These are phyloP conservation scores for Erigeron philadelphicus DNA, from an alignment of 140 eudicot genomes.

Conservation along the genomic window DNA sequence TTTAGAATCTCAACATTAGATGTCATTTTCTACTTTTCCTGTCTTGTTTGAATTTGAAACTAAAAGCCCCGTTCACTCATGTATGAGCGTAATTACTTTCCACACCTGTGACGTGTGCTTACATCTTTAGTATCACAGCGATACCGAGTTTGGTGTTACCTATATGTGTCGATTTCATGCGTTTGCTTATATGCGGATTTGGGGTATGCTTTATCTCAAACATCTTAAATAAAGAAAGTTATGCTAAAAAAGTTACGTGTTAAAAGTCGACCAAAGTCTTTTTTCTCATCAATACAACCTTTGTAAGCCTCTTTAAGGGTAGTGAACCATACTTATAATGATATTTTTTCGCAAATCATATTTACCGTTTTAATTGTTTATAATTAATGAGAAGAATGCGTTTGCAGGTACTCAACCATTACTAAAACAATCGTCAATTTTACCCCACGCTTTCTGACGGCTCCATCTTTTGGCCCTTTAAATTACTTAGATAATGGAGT, in stretches of 20 bases:
- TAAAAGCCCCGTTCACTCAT: neutral
- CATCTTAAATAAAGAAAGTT: neutral
- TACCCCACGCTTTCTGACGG: neutral
- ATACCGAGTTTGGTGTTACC: neutral
- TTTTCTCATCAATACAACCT: too few species aligned
- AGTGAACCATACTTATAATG: too few species aligned
- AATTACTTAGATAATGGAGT: neutral
- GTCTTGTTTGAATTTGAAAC: neutral
- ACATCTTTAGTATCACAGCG: neutral
- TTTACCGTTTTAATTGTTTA: too few species aligned
- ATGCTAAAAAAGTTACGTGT: neutral
- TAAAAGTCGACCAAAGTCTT: neutral
- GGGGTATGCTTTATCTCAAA: neutral
- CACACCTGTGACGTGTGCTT: neutral
- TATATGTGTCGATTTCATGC: neutral
- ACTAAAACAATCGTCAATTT: neutral
- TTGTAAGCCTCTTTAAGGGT: too few species aligned
- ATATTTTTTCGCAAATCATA: too few species aligned
- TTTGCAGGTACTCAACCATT: neutral
- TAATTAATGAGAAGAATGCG: too few species aligned
- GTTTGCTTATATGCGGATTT: neutral
- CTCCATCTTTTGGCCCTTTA: neutral
- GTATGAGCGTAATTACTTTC: neutral
- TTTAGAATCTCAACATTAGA: neutral
- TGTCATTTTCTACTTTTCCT: neutral